phyloP scores from a whole-genome alignment of 305 asterid species.

The Solanum chacoense region DNA sequence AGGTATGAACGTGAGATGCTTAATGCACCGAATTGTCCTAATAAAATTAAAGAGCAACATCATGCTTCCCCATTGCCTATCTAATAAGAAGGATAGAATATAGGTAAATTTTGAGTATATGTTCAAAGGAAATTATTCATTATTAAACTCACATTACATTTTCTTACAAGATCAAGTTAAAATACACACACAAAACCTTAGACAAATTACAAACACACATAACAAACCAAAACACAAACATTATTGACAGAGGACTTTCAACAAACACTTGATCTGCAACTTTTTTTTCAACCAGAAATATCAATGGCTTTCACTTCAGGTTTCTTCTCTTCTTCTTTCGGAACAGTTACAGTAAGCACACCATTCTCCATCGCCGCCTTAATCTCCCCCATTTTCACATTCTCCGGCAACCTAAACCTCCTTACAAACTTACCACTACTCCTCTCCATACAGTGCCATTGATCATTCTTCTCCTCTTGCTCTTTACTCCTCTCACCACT shows the following conservation, averaged over 20 bases:
- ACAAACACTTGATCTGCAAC: neutral
- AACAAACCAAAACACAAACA: neutral
- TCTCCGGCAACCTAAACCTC: conserved; percentile 31
- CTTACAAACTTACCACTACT: conserved; percentile 21
- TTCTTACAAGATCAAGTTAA: neutral
- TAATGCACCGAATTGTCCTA: too few relatives aligned
- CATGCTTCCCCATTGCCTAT: too few relatives aligned
- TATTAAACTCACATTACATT: neutral
- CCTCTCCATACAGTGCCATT: conserved; percentile 32
- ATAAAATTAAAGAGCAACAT: too few relatives aligned
- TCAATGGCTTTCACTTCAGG: conserved; percentile 24
- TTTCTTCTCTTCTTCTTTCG: conserved; percentile 23
- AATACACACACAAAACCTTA: neutral
- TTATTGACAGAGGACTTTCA: neutral
- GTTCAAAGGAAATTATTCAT: neutral
- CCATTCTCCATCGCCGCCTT: conserved; percentile 35
- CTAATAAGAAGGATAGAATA: too few relatives aligned
- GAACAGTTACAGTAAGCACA: conserved; percentile 23
- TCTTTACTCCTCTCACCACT: conserved; percentile 30
- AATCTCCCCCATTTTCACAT: conserved; percentile 17
- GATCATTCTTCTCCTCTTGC: conserved; percentile 20
- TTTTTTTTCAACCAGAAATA: conserved; percentile 15
- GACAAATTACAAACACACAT: neutral
- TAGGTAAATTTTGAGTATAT: neutral
- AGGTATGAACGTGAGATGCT: too few relatives aligned